phyloP scores from a whole-genome alignment of 345 rosid genomes.

The Erodium maritimum region DNA sequence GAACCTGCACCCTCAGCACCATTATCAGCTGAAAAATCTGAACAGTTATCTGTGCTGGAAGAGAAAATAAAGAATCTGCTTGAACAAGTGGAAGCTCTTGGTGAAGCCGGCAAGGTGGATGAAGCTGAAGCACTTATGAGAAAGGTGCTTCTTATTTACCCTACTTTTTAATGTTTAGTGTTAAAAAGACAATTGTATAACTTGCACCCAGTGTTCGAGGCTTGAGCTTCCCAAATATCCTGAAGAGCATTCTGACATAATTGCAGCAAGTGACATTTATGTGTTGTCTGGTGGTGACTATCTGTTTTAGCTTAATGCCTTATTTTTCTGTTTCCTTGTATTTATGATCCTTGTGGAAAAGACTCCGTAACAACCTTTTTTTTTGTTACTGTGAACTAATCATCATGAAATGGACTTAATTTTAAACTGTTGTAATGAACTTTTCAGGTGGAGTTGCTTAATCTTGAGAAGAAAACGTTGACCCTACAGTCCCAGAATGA shows the following conservation, averaged over 20 bases:
- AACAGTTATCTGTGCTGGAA: constrained; percentile 73
- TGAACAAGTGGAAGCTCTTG: constrained; percentile 92
- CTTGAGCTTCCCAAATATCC: neutral
- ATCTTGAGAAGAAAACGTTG: constrained; percentile 58
- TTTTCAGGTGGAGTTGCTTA: constrained; percentile 73
- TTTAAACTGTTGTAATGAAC: neutral
- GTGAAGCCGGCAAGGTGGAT: constrained; percentile 98
- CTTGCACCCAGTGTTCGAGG: neutral
- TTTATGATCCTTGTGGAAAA: neutral
- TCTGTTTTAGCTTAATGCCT: neutral
- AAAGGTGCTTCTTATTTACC: constrained; percentile 38
- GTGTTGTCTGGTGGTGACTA: no score
- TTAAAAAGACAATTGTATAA: neutral
- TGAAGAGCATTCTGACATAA: neutral
- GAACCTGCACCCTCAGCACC: constrained; percentile 74
- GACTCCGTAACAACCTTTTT: neutral
- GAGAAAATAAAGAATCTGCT: constrained; percentile 84
- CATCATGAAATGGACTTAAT: neutral
- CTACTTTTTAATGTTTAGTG: neutral
- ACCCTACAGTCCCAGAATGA: constrained; percentile 61
- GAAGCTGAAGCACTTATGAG: constrained; percentile 99
- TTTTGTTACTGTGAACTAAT: neutral
- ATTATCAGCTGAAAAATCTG: constrained; percentile 67
- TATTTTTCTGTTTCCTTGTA: neutral
- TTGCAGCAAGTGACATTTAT: neutral